Base-by-base conservation (phyloP, 305 asterid genomes). In the Rubia occidens region DNA sequence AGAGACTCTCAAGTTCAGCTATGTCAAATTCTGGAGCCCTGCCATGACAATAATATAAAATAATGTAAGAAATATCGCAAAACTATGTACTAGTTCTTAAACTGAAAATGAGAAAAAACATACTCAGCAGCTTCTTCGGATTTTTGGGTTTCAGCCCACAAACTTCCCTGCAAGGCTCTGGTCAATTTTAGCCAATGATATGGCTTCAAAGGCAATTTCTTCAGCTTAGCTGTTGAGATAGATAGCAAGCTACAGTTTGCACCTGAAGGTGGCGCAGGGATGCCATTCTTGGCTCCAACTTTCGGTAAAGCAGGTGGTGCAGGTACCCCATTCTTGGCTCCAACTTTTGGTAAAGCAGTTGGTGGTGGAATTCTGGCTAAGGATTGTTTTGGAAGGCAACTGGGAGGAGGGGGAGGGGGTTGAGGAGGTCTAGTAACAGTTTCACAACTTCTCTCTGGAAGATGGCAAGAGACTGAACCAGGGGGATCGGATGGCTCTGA, bases 121-220 rank as follows among this genome's bases (percentile, higher is more conserved):
- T 86, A 91, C 98, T 80, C 84, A 69, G 88, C 80, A 72, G 90
- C 87, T 82, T 89, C 90, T 73, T 88, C 90, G 5, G 89, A 85
- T 77, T 84, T 89, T 71, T 86, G 90, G 65, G 90, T 78, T 60
- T 89, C 96, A 42, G 95, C 96, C 98, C 98, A 91, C 60, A 91
- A 71, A 82, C 95, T 91, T 64, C 96, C 98, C 67, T 86, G 90
- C 78, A 82, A 75, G 49, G 88, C 95, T 78, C 92, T 82, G 21
- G 91, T 86, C 67, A 91, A 72, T 88, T 91, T 91, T 83, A 88
- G 76, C 98, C 98, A 91, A 77, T 89, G 95, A 73, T 86, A 89
- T 44, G 98, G 95, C 78, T 88, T 91, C 73, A 89, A 86, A 51
- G 89, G 72, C 37, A 85, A 44, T 76, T 75, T 86, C 76, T 76